Evolutionary conservation across 2,329 filamentous ascomycete species (phyloP).

Genomic region (Acarospora socialis): DNA sequence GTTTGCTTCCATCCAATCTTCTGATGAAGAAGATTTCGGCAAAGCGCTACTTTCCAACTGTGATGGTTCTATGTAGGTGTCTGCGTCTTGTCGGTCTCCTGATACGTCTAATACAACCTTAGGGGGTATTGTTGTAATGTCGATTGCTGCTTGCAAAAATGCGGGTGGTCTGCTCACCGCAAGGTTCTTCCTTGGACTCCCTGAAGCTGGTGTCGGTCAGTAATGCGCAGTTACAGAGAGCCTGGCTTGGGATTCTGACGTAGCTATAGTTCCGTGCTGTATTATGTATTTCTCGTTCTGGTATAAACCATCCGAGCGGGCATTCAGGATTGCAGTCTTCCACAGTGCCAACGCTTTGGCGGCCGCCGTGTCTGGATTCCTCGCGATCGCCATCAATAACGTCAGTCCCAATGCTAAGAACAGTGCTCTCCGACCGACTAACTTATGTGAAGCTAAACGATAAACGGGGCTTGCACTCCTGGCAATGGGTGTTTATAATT

Average conservation of each 20-base stretch:
- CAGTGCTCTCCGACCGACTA: background rate
- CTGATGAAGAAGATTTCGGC: constrained; percentile 14
- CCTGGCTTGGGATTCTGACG: too few species aligned
- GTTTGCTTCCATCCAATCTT: constrained; percentile 14
- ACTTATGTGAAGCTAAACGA: constrained; percentile 9
- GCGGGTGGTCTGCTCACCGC: constrained; percentile 11
- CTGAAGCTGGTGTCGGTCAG: constrained; percentile 15
- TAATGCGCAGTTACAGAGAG: too few species aligned
- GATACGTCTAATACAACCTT: too few species aligned
- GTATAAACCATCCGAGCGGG: constrained; percentile 17
- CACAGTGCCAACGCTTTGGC: constrained; percentile 15
- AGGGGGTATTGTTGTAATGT: too few species aligned
- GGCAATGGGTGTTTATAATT: constrained; percentile 14
- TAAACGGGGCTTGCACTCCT: constrained; percentile 6
- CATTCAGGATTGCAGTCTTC: constrained; percentile 15
- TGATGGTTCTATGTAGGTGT: too few species aligned
- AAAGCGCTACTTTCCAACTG: too few species aligned
- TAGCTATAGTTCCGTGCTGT: constrained; percentile 14
- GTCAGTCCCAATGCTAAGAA: background rate
- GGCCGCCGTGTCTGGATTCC: constrained; percentile 14
- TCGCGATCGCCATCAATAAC: constrained; percentile 13
- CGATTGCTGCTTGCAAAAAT: constrained; percentile 10
- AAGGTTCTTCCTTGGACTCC: constrained; percentile 15
- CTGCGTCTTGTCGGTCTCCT: too few species aligned
- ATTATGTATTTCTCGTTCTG: constrained; percentile 18